phyloP scores from a whole-genome alignment of 2,329 filamentous ascomycete genomes.

The Niveomyces coronatus region DNA sequence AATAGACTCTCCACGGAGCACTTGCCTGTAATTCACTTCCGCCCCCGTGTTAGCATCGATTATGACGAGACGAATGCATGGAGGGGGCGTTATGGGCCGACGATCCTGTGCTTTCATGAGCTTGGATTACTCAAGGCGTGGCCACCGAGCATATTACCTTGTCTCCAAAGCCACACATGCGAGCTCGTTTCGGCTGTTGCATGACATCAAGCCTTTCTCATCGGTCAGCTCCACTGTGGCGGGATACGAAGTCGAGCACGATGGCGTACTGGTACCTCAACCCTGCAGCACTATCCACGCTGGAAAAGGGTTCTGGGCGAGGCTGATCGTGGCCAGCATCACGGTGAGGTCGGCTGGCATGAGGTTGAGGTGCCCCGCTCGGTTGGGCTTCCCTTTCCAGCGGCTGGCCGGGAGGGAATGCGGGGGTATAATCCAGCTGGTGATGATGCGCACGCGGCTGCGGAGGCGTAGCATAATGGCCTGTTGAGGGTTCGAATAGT shows the following conservation, averaged over 20 bases:
- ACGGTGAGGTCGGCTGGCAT: too few relatives aligned
- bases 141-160: conserved; percentile 59
- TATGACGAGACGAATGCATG: conserved; percentile 77
- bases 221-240: conserved; percentile 12
- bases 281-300: conserved; percentile 24
- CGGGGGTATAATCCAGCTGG: too few relatives aligned
- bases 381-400: too few relatives aligned
- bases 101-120: conserved; percentile 55
- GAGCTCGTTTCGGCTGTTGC: conserved; percentile 84
- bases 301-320: conserved; percentile 21
- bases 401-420: too few relatives aligned
- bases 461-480: too few relatives aligned
- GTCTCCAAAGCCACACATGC: conserved; percentile 98
- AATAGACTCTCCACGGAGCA: conserved; percentile 20
- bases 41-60: conserved; percentile 63
- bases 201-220: conserved; percentile 58
- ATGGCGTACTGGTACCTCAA: conserved; percentile 25
- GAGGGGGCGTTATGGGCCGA: conserved; percentile 88
- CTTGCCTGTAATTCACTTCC: conserved; percentile 76
- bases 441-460: too few relatives aligned
- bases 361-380: too few relatives aligned
- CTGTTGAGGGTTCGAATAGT: too few relatives aligned
- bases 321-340: too few relatives aligned
- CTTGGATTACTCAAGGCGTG: too few relatives aligned
- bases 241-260: background rate